Evolutionary conservation across 805 yeast genomes (phyloP), one percentile per base, ranked within the genome.

Genomic region (Saturnispora hagleri): DNA sequence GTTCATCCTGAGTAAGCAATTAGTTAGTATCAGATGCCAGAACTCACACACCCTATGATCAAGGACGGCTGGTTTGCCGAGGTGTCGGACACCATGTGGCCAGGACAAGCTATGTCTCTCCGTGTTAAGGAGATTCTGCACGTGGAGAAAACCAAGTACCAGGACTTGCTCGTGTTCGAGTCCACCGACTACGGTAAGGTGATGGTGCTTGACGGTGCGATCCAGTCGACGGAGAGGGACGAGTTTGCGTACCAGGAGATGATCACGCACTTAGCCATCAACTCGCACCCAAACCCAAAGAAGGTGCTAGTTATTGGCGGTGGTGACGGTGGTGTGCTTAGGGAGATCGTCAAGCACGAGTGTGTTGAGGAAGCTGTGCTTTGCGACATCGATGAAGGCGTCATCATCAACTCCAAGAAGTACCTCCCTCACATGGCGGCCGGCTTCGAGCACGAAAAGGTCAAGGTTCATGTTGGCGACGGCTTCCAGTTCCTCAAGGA

Each of bases 221-320:
- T 91, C 66, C 98, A 91, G 73, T 95, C 84, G 53, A 89, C 98
- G 48, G 98, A 91, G 73, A 83, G 98, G 66, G 99, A 91, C 64
- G 99, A 91, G 73, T 91, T 88, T 70, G 81, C 97, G 27, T 91
- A 90, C 76, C 99, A 93, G 74, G 99, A 91, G 73, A 93, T 91
- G 98, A 91, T 91, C 69, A 75, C 97, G 41, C 97, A 91, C 71
- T 76, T 93, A 64, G 96, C 96, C 6, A 65, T 93, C 70, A 86
- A 84, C 79, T 82, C 93, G 50, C 98, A 93, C 72, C 90, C 96
- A 62, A 82, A 87, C 73, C 98, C 97, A 1, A 78, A 77, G 59
- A 77, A 75, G 51, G 95, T 89, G 9, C 75, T 89, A 48, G 93
- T 89, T 31, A 86, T 89, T 60, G 97, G 97, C 27, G 97, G 97